Evolutionary conservation across 345 rosid genomes (phyloP).

Genomic region (Draba incana): DNA sequence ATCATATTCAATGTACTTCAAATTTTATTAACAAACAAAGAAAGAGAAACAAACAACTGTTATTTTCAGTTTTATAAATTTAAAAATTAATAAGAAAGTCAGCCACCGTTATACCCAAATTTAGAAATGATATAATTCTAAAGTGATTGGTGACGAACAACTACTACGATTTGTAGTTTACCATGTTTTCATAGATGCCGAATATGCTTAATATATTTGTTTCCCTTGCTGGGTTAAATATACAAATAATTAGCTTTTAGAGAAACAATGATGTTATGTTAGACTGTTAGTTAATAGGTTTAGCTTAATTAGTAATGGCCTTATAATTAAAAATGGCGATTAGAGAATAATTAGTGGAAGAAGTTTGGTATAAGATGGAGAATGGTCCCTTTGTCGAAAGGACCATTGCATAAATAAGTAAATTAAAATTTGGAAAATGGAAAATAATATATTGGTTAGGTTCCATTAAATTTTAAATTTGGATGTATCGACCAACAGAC

Average conservation of each 20-base stretch:
- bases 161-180: slow-evolving; percentile 9
- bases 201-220: slow-evolving; percentile 24
- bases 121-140: slow-evolving; percentile 17
- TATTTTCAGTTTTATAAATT: background rate
- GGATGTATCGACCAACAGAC: slow-evolving; percentile 35
- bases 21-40: background rate
- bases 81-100: slow-evolving; percentile 17
- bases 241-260: background rate
- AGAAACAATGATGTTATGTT: slow-evolving; percentile 15
- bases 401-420: slow-evolving; percentile 17
- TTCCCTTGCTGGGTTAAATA: slow-evolving; percentile 3
- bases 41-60: slow-evolving; percentile 6
- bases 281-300: slow-evolving; percentile 12
- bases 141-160: slow-evolving; percentile 23
- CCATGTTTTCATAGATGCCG: slow-evolving; percentile 26
- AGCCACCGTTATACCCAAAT: slow-evolving; percentile 38
- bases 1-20: background rate
- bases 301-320: slow-evolving; percentile 24
- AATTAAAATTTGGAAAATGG: slow-evolving; percentile 1
- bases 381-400: slow-evolving; percentile 30
- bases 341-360: slow-evolving; percentile 35
- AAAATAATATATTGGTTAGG: slow-evolving; percentile 18
- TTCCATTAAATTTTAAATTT: slow-evolving; percentile 34
- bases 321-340: slow-evolving; percentile 32
- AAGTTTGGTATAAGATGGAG: slow-evolving; percentile 36